These are phyloP conservation scores for Penicillium freii DNA, from an alignment of 2,329 filamentous ascomycete genomes.

Conservation along the genomic window DNA sequence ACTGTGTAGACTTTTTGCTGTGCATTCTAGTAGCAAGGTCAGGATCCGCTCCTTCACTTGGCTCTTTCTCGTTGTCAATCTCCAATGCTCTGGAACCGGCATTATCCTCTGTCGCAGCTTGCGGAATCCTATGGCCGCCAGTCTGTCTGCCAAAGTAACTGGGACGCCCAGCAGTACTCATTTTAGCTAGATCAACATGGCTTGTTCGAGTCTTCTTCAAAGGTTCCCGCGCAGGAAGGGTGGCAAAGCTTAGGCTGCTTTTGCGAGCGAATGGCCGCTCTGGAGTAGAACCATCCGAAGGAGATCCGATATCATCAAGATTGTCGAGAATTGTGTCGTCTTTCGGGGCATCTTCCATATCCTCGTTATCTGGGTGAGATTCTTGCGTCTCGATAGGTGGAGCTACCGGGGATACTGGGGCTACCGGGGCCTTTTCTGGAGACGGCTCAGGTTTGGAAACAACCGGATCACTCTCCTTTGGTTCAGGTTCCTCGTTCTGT, in stretches of 20 bases:
- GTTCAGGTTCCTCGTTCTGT: constrained; percentile 4
- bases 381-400: constrained; percentile 8
- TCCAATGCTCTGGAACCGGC: constrained; percentile 49
- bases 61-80: constrained; percentile 56
- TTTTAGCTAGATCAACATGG: constrained; percentile 64
- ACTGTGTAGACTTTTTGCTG: constrained; percentile 89
- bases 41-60: constrained; percentile 46
- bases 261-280: constrained; percentile 73
- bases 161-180: constrained; percentile 51
- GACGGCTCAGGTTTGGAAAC: constrained; percentile 14
- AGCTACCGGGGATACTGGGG: constrained; percentile 6
- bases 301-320: constrained; percentile 49
- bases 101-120: constrained; percentile 40
- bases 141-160: constrained; percentile 74
- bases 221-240: constrained; percentile 86
- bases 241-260: constrained; percentile 92
- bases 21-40: constrained; percentile 60
- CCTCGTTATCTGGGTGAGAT: constrained; percentile 16
- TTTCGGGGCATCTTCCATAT: constrained; percentile 25
- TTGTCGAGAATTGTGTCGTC: constrained; percentile 37
- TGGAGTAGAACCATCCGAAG: constrained; percentile 49
- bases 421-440: constrained; percentile 16
- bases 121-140: constrained; percentile 53
- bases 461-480: constrained; percentile 12
- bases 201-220: constrained; percentile 82